These are phyloP conservation scores for Fusarium cyanostomum DNA, from an alignment of 2,329 filamentous ascomycete genomes.

Conservation along the genomic window DNA sequence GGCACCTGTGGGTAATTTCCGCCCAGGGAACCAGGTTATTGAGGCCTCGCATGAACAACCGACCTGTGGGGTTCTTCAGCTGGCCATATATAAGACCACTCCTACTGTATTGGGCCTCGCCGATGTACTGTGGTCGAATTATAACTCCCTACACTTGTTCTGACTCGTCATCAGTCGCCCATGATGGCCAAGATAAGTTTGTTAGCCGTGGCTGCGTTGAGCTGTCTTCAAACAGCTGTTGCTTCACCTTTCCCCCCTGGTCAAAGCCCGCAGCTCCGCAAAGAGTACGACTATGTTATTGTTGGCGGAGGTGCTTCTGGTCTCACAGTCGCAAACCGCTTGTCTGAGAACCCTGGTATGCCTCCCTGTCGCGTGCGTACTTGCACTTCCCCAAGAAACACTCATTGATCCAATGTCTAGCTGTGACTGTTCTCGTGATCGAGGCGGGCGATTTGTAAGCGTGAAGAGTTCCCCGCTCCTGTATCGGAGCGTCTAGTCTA, in stretches of 20 bases:
- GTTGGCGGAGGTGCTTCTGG: constrained; percentile 35
- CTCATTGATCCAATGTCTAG: constrained; percentile 5
- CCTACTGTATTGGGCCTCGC: too few relatives aligned
- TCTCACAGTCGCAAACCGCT: constrained; percentile 35
- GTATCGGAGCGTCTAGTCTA: background rate
- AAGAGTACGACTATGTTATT: constrained; percentile 35
- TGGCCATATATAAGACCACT: too few relatives aligned
- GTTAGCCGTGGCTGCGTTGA: background rate
- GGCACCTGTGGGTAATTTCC: too few relatives aligned
- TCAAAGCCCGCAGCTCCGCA: background rate
- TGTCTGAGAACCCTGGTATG: constrained; percentile 31
- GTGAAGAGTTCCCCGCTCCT: rapidly evolving
- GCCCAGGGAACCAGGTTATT: too few relatives aligned
- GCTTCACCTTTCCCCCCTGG: background rate
- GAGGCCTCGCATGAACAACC: too few relatives aligned
- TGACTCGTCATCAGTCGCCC: background rate
- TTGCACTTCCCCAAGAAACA: background rate
- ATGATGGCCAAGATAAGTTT: constrained; percentile 2
- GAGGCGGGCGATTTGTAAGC: constrained; percentile 39
- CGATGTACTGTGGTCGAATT: too few relatives aligned
- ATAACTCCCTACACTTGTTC: background rate
- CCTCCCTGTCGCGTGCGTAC: background rate
- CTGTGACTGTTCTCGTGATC: constrained; percentile 30
- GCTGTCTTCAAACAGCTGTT: background rate
- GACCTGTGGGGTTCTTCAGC: too few relatives aligned